phyloP scores from a whole-genome alignment of 2,329 filamentous ascomycete species.

The Cercospora sp. region DNA sequence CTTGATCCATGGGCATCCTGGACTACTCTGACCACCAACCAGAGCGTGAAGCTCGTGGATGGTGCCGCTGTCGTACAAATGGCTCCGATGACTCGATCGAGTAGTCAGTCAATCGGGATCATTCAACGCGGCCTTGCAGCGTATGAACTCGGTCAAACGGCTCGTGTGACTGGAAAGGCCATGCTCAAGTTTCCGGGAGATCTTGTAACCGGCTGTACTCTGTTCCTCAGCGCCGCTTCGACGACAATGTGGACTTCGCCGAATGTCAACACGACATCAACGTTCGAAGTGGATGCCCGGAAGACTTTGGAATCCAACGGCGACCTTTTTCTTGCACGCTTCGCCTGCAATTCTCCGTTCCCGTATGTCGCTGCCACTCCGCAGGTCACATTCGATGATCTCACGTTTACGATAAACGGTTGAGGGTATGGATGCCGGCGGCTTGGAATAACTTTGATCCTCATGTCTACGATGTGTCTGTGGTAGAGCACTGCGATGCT shows the following conservation, averaged over 20 bases:
- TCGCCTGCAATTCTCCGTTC: neutral
- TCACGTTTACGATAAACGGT: neutral
- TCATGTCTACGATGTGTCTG: neutral
- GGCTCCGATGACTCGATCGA: neutral
- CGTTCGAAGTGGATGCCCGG: neutral
- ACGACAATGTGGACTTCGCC: neutral
- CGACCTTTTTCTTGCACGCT: neutral
- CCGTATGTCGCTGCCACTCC: neutral
- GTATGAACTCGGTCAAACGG: neutral
- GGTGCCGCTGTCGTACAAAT: neutral
- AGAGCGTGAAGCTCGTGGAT: neutral
- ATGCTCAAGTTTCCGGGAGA: neutral
- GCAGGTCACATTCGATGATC: neutral
- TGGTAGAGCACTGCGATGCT: neutral
- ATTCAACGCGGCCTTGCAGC: neutral
- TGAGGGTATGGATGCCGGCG: neutral
- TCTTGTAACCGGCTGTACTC: neutral
- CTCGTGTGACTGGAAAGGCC: neutral
- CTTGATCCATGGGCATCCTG: neutral
- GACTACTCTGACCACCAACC: neutral
- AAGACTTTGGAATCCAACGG: neutral
- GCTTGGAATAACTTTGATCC: too few species aligned
- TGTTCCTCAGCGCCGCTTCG: neutral
- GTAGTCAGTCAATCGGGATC: neutral
- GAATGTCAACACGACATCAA: neutral